Evolutionary conservation across 345 rosid species (phyloP), one percentile per base, ranked within the genome.

Genomic region (Rhizophora mangle): DNA sequence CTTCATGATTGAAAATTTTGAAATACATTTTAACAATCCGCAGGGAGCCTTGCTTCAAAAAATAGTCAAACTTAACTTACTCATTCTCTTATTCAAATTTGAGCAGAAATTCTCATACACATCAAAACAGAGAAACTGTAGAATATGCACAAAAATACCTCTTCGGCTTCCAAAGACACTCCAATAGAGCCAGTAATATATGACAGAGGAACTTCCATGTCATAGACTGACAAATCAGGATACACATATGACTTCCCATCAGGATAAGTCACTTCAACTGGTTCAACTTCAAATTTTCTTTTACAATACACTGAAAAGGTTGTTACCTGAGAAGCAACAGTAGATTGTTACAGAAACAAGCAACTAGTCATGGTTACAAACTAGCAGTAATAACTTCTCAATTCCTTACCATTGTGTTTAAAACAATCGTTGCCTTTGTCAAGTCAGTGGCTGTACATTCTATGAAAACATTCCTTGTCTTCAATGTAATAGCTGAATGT

Each of bases 381-480:
- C 31, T 51, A 62, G 54, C 57, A 65, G 72, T 31, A 57, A 43
- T 30, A 63, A 69, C 49, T 51, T 65, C 49, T 43, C 32, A 64
- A 75, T 63, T 53, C 30, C 72, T 72, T 81, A 95, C 98, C 93
- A 95, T 83, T 74, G 98, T 90, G 82, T 89, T 95, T 78, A 95
- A 74, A 67, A 95, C 97, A 79, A 83, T 85, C 75, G 85, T 92
- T 71, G 99, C 99, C 90, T 90, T 92, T 5, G 96, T 90, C 78
- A 92, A 78, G 78, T 95, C 99, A 18, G 89, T 92, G 63, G 97
- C 98, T 22, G 98, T 92, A 78, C 99, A 95, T 74, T 95, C 99
- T 73, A 92, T 86, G 76, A 95, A 84, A 74, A 95, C 91, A 81
- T 92, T 95, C 82, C 86, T 90, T 29, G 99, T 95, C 86, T 90